A percentile compares a stretch with the other conserved stretches of the same genome.
Conservation (phyloP, 345 rosid genomes). For the Capsella bursapastoris region DNA sequence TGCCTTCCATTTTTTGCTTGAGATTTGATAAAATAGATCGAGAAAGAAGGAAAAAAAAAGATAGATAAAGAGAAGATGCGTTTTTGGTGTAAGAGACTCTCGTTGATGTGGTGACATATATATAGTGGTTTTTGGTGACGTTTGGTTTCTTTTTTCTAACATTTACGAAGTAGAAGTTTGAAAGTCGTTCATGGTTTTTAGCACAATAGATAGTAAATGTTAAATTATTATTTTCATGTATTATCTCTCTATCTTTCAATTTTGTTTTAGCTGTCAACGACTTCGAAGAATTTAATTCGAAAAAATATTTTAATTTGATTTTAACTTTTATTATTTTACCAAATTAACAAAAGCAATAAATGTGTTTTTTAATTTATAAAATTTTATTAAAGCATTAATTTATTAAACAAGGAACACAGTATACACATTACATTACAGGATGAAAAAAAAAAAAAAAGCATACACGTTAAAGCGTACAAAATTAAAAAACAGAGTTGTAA, state of each 20-base stretch:
- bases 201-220: too few species aligned
- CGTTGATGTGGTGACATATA: neutral
- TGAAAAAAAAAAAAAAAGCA: too few species aligned
- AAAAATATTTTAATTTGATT: too few species aligned
- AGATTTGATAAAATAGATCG: neutral
- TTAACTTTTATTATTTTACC: neutral
- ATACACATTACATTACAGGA: too few species aligned
- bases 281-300: neutral
- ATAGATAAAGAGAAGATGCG: neutral
- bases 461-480: neutral
- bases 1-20: slow-evolving; percentile 14
- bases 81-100: neutral
- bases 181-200: neutral
- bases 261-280: neutral
- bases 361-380: too few species aligned
- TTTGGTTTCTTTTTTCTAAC: neutral
- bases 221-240: too few species aligned
- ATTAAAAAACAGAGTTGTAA: neutral
- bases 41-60: neutral
- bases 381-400: too few species aligned
- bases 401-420: neutral
- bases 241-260: neutral
- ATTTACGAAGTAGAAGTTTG: neutral
- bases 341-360: neutral
- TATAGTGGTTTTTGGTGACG: neutral